Conservation (phyloP, 805 yeast species). For the Saturnispora saitoi region DNA sequence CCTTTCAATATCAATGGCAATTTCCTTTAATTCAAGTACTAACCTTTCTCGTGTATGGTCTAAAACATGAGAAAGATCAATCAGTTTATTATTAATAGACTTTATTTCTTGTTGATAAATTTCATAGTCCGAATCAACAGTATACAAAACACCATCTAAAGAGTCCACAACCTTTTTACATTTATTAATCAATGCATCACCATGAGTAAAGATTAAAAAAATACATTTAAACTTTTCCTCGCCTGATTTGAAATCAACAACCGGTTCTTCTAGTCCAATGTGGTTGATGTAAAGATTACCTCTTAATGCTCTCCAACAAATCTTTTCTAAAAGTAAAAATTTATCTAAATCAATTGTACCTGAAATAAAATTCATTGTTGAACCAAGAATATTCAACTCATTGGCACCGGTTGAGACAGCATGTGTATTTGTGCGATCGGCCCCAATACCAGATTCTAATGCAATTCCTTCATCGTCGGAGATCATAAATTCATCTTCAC, state of each 20-base stretch:
- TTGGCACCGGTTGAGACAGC: slow-evolving; percentile 26
- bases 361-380: slow-evolving; percentile 45
- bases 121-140: slow-evolving; percentile 38
- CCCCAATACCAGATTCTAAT: slow-evolving; percentile 17
- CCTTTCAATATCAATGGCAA: slow-evolving; percentile 62
- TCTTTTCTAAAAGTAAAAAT: slow-evolving; percentile 65
- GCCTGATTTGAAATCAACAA: slow-evolving; percentile 51
- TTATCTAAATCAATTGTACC: slow-evolving; percentile 75
- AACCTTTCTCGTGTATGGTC: slow-evolving; percentile 60
- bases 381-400: slow-evolving; percentile 27
- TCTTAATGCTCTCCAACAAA: slow-evolving; percentile 85
- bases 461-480: slow-evolving; percentile 13
- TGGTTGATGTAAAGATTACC: slow-evolving; percentile 83
- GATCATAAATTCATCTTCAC: slow-evolving; percentile 13
- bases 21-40: slow-evolving; percentile 66
- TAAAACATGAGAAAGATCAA: slow-evolving; percentile 44
- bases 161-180: slow-evolving; percentile 80
- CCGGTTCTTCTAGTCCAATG: slow-evolving; percentile 60
- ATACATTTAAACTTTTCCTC: slow-evolving; percentile 61
- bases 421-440: background rate
- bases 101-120: slow-evolving; percentile 38
- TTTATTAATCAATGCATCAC: slow-evolving; percentile 57
- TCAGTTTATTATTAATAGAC: slow-evolving; percentile 38
- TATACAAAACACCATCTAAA: slow-evolving; percentile 69
- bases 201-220: slow-evolving; percentile 88